These are phyloP conservation scores for Pugionium dolabratum DNA, from an alignment of 345 rosid genomes.

Conservation along the genomic window DNA sequence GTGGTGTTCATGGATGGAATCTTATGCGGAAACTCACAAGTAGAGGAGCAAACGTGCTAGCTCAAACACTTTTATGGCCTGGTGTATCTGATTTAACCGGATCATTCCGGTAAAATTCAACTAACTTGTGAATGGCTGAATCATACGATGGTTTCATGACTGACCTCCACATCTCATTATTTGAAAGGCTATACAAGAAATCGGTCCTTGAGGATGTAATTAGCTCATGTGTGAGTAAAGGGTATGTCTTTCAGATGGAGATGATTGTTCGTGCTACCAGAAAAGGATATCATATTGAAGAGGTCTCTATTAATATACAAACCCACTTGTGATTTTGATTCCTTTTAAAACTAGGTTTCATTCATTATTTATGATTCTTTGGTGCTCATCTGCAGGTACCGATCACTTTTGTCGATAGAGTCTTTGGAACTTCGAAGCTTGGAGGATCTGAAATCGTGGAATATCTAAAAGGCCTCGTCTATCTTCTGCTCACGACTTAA, in stretches of 20 bases:
- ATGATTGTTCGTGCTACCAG: background rate
- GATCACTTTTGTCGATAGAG: background rate
- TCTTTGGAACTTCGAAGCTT: background rate
- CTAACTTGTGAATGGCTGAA: background rate
- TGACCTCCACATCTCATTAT: background rate
- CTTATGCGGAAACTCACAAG: constrained; percentile 1
- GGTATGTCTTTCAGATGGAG: background rate
- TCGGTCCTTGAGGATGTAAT: background rate
- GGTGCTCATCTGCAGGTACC: background rate
- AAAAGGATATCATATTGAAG: background rate
- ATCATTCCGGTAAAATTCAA: background rate
- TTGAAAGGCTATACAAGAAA: background rate
- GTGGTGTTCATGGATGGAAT: background rate
- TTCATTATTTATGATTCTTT: background rate
- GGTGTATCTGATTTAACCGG: constrained; percentile 1
- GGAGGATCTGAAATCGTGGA: constrained; percentile 1
- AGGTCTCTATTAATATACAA: background rate
- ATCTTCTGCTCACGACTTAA: background rate
- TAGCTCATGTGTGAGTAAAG: constrained; percentile 1
- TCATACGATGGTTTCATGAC: background rate
- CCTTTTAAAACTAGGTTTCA: background rate
- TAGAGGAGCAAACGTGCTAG: constrained; percentile 1
- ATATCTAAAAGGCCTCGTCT: background rate
- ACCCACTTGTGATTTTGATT: background rate
- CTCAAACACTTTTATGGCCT: background rate